Evolutionary conservation across 306 rosid species (phyloP), one percentile per base, ranked within the genome.

Genomic region (Alnus glutinosa): DNA sequence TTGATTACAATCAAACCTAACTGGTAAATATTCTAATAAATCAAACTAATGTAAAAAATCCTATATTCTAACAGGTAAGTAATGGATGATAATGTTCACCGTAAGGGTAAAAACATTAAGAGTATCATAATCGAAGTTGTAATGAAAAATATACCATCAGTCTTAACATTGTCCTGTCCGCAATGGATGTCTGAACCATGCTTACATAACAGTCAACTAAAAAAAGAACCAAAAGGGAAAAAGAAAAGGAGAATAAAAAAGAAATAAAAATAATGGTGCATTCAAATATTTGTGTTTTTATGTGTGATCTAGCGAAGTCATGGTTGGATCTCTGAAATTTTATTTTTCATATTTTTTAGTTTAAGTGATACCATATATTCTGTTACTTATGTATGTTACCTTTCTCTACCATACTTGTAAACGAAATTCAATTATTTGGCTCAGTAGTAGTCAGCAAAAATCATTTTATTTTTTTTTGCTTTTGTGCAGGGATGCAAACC

Each of bases 401-500:
- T 37, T 30, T 67, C 37, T 58, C 30, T 57, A 19, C 32, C 63
- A 57, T 1, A 57, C 34, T 10, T 59, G 7, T 59, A 59, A 8
- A 67, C n/a, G 48, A 67, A 39, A n/a, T 14, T 59, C 55, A 12
- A 16, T 44, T 49, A 19, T n/a, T 51, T n/a, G 55, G 55, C 50
- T 42, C 34, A 46, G 55, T 19, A 4, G 1, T 73, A 34, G 19
- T 18, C 46, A 13, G 16, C 34, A 52, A 55, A 28, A 32, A 14
- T 39, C 49, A 39, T 23, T 23, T 23, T 23, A 0, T 23, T 23
- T 42, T 42, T 1, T 34, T 67, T 4, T 67, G 34, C 50, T 42
- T 78, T 75, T 74, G 12, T 72, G 64, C 78, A 89, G 92, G 92
- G 92, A 75, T 82, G 88, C 73, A 89, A 86, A 71, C 92, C 88